phyloP scores from a whole-genome alignment of 2,329 filamentous ascomycete genomes.

The Hypocrella siamensis region DNA sequence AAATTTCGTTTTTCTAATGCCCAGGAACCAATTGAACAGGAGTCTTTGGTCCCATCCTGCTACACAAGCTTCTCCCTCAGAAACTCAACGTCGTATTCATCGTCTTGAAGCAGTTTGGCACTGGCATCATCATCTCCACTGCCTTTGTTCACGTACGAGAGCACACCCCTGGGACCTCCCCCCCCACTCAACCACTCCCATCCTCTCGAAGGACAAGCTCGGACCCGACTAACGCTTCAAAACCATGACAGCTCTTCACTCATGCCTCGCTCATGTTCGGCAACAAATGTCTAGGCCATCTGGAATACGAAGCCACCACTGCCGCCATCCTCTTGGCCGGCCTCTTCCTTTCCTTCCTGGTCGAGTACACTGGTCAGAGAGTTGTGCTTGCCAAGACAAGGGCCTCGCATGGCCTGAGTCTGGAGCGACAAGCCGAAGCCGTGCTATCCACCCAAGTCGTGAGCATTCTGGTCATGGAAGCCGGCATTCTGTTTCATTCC shows the following conservation, averaged over 20 bases:
- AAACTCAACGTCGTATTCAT: constrained; percentile 37
- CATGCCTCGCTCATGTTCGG: constrained; percentile 59
- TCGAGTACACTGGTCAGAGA: constrained; percentile 52
- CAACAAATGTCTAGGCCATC: constrained; percentile 50
- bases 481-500: constrained; percentile 62
- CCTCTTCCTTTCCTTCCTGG: constrained; percentile 54
- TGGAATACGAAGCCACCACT: constrained; percentile 53
- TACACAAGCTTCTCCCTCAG: constrained; percentile 39
- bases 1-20: background rate
- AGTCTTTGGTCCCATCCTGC: constrained; percentile 51
- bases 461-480: constrained; percentile 54
- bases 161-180: background rate
- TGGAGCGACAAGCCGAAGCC: constrained; percentile 10
- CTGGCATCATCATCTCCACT: constrained; percentile 56
- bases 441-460: constrained; percentile 30
- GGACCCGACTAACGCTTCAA: constrained; percentile 1
- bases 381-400: constrained; percentile 27
- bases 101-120: constrained; percentile 58
- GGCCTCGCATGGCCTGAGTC: constrained; percentile 10
- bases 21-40: constrained; percentile 11
- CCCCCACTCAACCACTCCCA: background rate
- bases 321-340: constrained; percentile 61
- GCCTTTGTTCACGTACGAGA: constrained; percentile 51
- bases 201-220: background rate
- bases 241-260: constrained; percentile 58